Percentiles rank a stretch among this genome's conserved stretches.
Conservation (phyloP, 2,329 filamentous ascomycete genomes). For the Microsporum canis region DNA sequence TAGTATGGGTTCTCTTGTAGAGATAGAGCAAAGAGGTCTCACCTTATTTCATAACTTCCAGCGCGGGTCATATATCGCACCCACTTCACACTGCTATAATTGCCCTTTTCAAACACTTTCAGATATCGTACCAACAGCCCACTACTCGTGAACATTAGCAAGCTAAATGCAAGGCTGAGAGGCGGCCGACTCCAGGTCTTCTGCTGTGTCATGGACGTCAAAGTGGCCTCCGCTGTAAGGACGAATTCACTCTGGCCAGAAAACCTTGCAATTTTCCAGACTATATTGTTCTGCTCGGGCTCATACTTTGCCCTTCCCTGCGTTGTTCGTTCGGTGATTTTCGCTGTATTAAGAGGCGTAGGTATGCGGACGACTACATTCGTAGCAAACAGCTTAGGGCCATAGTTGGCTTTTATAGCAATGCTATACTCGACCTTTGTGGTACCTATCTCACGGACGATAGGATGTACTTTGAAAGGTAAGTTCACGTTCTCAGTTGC, state of each 20-base stretch:
- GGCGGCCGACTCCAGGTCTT: slow-evolving; percentile 94
- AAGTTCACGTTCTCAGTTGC: slow-evolving; percentile 97
- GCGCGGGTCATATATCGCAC: slow-evolving; percentile 97
- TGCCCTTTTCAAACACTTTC: slow-evolving; percentile 98
- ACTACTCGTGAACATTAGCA: slow-evolving; percentile 97
- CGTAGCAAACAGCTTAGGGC: slow-evolving; percentile 88
- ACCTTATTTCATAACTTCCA: slow-evolving; percentile 95
- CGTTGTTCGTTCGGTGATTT: slow-evolving; percentile 81
- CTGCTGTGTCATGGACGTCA: slow-evolving; percentile 96
- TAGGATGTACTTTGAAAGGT: slow-evolving; percentile 96
- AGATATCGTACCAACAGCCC: slow-evolving; percentile 85
- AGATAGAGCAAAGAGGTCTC: slow-evolving; percentile 14
- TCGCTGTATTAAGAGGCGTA: slow-evolving; percentile 90
- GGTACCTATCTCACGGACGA: slow-evolving; percentile 93
- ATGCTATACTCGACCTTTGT: slow-evolving; percentile 99
- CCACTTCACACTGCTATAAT: slow-evolving; percentile 98
- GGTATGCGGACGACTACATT: slow-evolving; percentile 92
- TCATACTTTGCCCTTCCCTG: slow-evolving; percentile 98
- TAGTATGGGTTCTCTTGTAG: neutral
- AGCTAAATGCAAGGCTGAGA: slow-evolving; percentile 77
- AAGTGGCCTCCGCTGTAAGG: slow-evolving; percentile 78
- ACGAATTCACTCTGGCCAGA: slow-evolving; percentile 96
- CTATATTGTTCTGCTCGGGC: slow-evolving; percentile 92
- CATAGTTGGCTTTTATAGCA: slow-evolving; percentile 93
- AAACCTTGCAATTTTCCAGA: slow-evolving; percentile 99